Conservation (phyloP, 495 filamentous ascomycete genomes). For the Bacidia gigantensis region DNA sequence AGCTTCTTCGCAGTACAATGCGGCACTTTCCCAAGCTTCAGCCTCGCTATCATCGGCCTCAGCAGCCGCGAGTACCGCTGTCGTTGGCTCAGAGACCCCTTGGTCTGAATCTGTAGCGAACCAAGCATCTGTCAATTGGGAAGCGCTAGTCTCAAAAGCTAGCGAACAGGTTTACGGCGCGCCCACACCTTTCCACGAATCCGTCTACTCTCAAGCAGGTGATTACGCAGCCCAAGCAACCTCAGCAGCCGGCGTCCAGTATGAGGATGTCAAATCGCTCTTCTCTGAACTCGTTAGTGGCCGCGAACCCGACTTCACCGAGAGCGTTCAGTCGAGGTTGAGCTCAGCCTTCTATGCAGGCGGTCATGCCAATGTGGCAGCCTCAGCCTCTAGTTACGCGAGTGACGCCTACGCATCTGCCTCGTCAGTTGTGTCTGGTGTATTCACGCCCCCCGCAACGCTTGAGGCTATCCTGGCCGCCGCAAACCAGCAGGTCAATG, state of each 20-base stretch:
- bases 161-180: slow-evolving; percentile 62
- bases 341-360: slow-evolving; percentile 48
- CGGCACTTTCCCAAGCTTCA: slow-evolving; percentile 37
- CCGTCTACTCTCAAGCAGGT: slow-evolving; percentile 37
- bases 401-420: slow-evolving; percentile 44
- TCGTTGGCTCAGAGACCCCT: slow-evolving; percentile 32
- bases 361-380: slow-evolving; percentile 26
- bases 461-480: slow-evolving; percentile 45
- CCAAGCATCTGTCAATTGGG: slow-evolving; percentile 49
- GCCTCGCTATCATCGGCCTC: slow-evolving; percentile 27
- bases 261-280: slow-evolving; percentile 53
- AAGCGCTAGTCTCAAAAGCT: slow-evolving; percentile 48
- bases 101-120: slow-evolving; percentile 34
- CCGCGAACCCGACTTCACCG: slow-evolving; percentile 69
- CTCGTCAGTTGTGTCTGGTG: slow-evolving; percentile 35
- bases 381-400: slow-evolving; percentile 42
- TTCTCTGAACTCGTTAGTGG: slow-evolving; percentile 65
- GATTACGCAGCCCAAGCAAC: slow-evolving; percentile 41
- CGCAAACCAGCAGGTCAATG: slow-evolving; percentile 41
- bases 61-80: slow-evolving; percentile 25
- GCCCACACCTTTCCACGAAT: slow-evolving; percentile 50
- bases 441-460: slow-evolving; percentile 42
- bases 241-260: slow-evolving; percentile 42
- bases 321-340: slow-evolving; percentile 62
- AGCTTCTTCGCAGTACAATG: slow-evolving; percentile 35